A percentile compares a stretch with the other conserved stretches of the same genome.
These are phyloP conservation scores for Neofusicoccum sp. DNA, from an alignment of 2,329 filamentous ascomycete species.

Conservation along the genomic window DNA sequence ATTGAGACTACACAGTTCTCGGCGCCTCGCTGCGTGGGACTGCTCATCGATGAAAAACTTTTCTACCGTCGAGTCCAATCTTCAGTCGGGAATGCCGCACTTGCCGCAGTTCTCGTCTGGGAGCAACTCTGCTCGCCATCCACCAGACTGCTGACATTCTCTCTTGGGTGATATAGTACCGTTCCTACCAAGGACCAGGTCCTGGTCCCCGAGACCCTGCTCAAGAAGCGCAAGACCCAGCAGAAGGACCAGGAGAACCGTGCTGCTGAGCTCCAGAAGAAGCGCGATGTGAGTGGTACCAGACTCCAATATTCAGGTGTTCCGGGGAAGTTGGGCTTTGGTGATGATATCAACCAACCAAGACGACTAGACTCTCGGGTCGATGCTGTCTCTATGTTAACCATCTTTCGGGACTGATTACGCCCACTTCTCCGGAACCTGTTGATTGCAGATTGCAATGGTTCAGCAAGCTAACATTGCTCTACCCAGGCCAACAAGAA, in stretches of 20 bases:
- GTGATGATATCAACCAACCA: constrained; percentile 88
- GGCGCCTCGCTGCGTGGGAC: constrained; percentile 28
- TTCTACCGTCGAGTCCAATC: constrained; percentile 72
- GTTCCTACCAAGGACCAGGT: constrained; percentile 94
- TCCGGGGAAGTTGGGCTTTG: constrained; percentile 39
- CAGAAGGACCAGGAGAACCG: constrained; percentile 97
- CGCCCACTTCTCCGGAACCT: constrained; percentile 33
- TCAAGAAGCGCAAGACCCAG: constrained; percentile 99
- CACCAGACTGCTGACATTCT: constrained; percentile 56
- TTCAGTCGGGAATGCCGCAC: constrained; percentile 88
- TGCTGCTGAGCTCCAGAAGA: constrained; percentile 77
- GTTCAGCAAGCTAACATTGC: constrained; percentile 36
- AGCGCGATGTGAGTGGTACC: constrained; percentile 74
- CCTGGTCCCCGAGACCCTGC: constrained; percentile 96
- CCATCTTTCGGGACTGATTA: constrained; percentile 99
- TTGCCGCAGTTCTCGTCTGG: constrained; percentile 92
- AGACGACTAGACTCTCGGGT: constrained; percentile 88
- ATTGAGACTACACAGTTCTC: constrained; percentile 59
- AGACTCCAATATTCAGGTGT: neutral
- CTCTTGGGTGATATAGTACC: constrained; percentile 60
- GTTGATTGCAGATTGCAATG: constrained; percentile 29
- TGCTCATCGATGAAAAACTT: constrained; percentile 75
- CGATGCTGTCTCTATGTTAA: constrained; percentile 98
- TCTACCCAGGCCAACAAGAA: constrained; percentile 85
- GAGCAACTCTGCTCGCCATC: constrained; percentile 69